Evolutionary conservation across 75 land plant species (phyloP).

Genomic region (Picea glauca): DNA sequence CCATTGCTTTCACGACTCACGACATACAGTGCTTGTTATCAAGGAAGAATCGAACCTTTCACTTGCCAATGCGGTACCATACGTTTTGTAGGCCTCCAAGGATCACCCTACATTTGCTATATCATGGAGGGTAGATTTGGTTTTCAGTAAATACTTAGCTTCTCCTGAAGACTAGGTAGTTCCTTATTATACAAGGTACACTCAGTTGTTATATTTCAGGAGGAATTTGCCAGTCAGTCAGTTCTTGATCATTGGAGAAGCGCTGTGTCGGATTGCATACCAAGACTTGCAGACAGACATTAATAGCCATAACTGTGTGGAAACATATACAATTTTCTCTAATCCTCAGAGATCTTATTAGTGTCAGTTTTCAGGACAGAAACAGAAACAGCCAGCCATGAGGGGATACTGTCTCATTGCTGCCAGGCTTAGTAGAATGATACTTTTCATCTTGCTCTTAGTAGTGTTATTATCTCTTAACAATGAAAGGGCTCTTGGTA

Average conservation of each 20-base stretch:
- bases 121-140: slow-evolving; percentile 4
- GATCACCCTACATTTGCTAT: background rate
- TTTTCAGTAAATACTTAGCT: slow-evolving; percentile 9
- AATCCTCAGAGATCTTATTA: background rate
- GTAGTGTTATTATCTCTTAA: background rate
- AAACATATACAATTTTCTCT: no score
- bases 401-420: background rate
- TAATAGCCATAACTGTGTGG: no score
- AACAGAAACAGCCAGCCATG: background rate
- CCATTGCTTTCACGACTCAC: slow-evolving; percentile 13
- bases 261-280: background rate
- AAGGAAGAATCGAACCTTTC: slow-evolving; percentile 8
- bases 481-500: background rate
- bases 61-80: background rate
- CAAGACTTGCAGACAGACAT: background rate
- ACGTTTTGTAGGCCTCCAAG: background rate
- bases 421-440: background rate
- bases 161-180: background rate
- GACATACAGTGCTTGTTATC: background rate
- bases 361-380: no score
- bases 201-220: no score
- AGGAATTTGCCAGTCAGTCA: background rate
- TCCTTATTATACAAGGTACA: background rate
- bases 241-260: background rate
- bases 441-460: background rate